A percentile compares a stretch with the other conserved stretches of the same genome.
Conservation (phyloP, 345 rosid species). For the Sisymbrium altissimum region DNA sequence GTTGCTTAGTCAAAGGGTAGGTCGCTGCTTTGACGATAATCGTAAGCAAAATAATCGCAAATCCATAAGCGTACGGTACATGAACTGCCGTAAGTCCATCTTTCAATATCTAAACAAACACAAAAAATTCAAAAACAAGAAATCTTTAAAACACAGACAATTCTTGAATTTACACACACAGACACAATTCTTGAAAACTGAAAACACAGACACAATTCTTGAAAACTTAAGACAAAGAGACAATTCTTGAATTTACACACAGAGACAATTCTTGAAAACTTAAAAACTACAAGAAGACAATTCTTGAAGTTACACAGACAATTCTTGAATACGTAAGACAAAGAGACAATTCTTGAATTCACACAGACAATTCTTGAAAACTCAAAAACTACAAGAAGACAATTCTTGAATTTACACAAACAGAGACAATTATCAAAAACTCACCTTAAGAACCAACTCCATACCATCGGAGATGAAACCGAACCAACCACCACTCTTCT, state of each 20-base stretch:
- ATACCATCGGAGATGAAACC: constrained; percentile 81
- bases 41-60: constrained; percentile 88
- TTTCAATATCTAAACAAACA: constrained; percentile 77
- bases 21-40: constrained; percentile 78
- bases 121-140: not conserved
- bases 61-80: constrained; percentile 88
- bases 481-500: constrained; percentile 90
- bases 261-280: too few relatives aligned
- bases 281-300: too few relatives aligned
- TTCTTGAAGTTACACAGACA: not conserved
- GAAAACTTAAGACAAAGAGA: too few relatives aligned
- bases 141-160: not conserved
- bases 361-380: too few relatives aligned
- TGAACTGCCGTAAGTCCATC: constrained; percentile 76
- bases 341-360: too few relatives aligned
- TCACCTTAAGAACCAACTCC: constrained; percentile 92
- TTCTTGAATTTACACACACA: too few relatives aligned
- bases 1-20: constrained; percentile 85
- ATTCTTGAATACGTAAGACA: too few relatives aligned
- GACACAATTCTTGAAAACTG: too few relatives aligned
- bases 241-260: too few relatives aligned
- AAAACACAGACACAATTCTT: not conserved
- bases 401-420: too few relatives aligned
- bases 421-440: too few relatives aligned
- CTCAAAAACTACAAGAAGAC: too few relatives aligned